Evolutionary conservation across 176 grass and related monocot species (phyloP), one percentile per base, ranked within the genome.

Genomic region (Saccharum officinarum): DNA sequence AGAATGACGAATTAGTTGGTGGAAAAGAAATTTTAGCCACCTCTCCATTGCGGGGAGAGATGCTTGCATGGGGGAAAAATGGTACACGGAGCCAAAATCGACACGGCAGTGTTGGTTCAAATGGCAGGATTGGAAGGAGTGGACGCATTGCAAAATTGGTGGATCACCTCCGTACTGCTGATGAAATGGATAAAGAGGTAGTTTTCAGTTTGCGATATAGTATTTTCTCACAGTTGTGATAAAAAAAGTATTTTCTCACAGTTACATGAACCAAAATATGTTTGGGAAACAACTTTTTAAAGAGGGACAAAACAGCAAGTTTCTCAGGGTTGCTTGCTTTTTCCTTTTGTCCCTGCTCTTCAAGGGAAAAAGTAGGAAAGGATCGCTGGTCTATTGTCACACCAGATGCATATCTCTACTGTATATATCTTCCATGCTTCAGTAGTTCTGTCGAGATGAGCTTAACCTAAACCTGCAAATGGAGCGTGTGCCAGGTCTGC

Each of bases 11-110:
- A 49, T 46, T 74, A n/a, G 80, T 82, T 81, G 34, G 73, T 67
- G 84, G 49, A 49, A 92, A 89, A 86, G 90, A 95, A 83, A 88
- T 42, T 84, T 71, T 92, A 22, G 73, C 82, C 22, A 81, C 88
- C 40, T 92, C 93, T 49, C 90, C 90, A 10, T 61, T 95, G 85
- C 88, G 37, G 28, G 90, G 85, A 25, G 93, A 95, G 80, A 95
- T 92, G 75, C 93, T 95, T 26, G 90, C 93, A 65, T 95, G 93
- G 93, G 93, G 93, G 0, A 95, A 95, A 80, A 95, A 95, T 88
- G 93, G 93, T 76, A 71, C 90, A 22, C 80, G 93, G 26, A 95
- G 93, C 88, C 93, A 95, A 86, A 95, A 77, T 55, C 86, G 93
- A 59, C 31, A 92, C 81, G 83, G 90, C 25, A 90, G 72, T 88